These are phyloP conservation scores for Ceraceosorus bombacis DNA, from an alignment of 1,284 basidiomycete genomes.

Conservation along the genomic window DNA sequence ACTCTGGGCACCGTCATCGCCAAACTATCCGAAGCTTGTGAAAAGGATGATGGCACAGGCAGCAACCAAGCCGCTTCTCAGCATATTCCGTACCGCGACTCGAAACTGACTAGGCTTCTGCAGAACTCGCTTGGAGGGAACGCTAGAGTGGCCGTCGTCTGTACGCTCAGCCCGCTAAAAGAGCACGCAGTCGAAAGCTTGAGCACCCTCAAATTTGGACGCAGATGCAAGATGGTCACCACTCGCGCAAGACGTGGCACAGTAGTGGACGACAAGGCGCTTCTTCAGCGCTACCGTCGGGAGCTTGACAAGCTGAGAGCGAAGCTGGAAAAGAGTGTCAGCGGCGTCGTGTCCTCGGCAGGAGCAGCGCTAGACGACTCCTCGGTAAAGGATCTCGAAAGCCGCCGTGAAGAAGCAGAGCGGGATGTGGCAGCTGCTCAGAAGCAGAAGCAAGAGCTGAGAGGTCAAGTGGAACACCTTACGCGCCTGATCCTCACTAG, in stretches of 20 bases:
- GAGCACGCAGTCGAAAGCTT: constrained; percentile 55
- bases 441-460: constrained; percentile 27
- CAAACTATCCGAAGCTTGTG: constrained; percentile 52
- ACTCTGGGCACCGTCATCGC: constrained; percentile 56
- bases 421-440: constrained; percentile 28
- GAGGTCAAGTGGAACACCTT: constrained; percentile 40
- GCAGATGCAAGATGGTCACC: constrained; percentile 55
- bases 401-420: constrained; percentile 8
- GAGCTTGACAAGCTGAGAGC: constrained; percentile 40
- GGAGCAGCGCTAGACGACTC: not conserved
- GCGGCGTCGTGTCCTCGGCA: not conserved
- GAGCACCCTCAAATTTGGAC: constrained; percentile 57
- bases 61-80: constrained; percentile 17
- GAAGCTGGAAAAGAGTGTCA: constrained; percentile 22
- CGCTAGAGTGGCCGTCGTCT: constrained; percentile 73
- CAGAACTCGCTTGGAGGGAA: constrained; percentile 91
- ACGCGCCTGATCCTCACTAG: constrained; percentile 40
- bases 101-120: constrained; percentile 82
- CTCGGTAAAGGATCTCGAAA: constrained; percentile 1
- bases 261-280: constrained; percentile 48
- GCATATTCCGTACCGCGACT: constrained; percentile 90
- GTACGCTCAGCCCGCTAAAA: constrained; percentile 53
- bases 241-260: constrained; percentile 56
- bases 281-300: constrained; percentile 25
- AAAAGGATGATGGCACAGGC: constrained; percentile 1